Percentiles rank a stretch among this genome's conserved stretches.
phyloP scores from a whole-genome alignment of 805 yeast species.

The Blastobotrys americana region DNA sequence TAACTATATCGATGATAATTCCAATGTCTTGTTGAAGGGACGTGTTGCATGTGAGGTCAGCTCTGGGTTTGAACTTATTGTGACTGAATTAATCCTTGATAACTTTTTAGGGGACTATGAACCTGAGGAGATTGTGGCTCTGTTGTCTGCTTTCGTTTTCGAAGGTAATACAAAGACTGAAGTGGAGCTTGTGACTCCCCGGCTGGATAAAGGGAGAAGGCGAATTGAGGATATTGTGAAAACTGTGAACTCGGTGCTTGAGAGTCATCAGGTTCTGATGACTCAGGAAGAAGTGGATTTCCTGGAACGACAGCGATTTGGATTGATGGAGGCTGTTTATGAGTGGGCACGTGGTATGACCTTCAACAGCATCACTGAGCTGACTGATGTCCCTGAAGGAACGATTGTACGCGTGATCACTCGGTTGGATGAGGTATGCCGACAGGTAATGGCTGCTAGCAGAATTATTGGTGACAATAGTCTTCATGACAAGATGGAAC shows the following conservation, averaged over 20 bases:
- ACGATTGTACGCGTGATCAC: constrained; percentile 94
- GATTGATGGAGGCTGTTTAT: constrained; percentile 85
- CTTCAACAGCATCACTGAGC: constrained; percentile 82
- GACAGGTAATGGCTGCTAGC: constrained; percentile 91
- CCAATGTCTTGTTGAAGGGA: constrained; percentile 77
- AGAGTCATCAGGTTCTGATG: constrained; percentile 60
- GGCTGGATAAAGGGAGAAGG: constrained; percentile 54
- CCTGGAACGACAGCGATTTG: constrained; percentile 76
- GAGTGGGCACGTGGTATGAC: constrained; percentile 97
- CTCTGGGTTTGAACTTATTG: constrained; percentile 79
- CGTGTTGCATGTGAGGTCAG: constrained; percentile 79
- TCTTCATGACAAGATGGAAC: constrained; percentile 82
- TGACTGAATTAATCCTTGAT: constrained; percentile 85
- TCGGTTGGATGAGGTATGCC: constrained; percentile 86
- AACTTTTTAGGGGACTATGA: constrained; percentile 89
- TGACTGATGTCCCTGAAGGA: constrained; percentile 90
- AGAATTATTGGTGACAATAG: constrained; percentile 88
- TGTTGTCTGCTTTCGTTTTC: constrained; percentile 84
- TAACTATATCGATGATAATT: constrained; percentile 68
- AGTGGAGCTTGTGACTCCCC: constrained; percentile 69
- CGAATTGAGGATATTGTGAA: constrained; percentile 66
- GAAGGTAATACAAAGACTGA: constrained; percentile 74
- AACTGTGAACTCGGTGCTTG: constrained; percentile 53
- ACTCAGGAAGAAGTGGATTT: constrained; percentile 84
- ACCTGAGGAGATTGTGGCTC: constrained; percentile 94